A percentile compares a stretch with the other conserved stretches of the same genome.
Conservation (phyloP, 805 yeast species). For the Metschnikowia bowlesiae region DNA sequence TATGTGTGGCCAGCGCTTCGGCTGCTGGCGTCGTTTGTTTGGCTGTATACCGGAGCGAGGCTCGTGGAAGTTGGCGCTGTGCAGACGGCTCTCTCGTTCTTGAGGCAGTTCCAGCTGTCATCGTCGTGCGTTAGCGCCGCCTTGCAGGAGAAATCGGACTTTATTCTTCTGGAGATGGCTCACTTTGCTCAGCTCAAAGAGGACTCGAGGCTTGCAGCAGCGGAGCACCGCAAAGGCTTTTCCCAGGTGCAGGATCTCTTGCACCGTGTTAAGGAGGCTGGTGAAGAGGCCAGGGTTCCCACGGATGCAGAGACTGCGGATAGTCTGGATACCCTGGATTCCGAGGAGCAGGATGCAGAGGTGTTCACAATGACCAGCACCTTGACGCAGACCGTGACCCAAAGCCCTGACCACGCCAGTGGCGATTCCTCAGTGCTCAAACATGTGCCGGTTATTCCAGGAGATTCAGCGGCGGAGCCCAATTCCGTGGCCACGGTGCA, state of each 20-base stretch:
- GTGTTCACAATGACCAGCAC: slow-evolving; percentile 1
- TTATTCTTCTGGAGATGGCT: slow-evolving; percentile 10
- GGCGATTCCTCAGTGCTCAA: neutral
- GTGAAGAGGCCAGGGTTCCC: neutral
- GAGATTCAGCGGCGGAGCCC: no score
- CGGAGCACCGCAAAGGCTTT: slow-evolving; percentile 3
- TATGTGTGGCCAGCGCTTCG: slow-evolving; percentile 3
- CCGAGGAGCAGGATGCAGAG: neutral
- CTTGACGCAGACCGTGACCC: slow-evolving; percentile 9
- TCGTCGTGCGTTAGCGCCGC: slow-evolving; percentile 4
- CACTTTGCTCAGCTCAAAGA: slow-evolving; percentile 5
- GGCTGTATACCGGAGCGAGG: neutral
- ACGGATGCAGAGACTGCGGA: neutral
- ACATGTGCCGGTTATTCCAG: neutral
- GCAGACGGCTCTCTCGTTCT: neutral
- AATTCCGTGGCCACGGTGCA: neutral
- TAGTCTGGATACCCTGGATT: neutral
- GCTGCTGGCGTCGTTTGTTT: neutral
- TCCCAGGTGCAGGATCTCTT: slow-evolving; percentile 7
- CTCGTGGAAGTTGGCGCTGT: neutral
- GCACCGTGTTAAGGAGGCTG: slow-evolving; percentile 5
- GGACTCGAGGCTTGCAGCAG: neutral
- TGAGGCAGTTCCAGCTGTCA: slow-evolving; percentile 7
- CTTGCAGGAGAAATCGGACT: slow-evolving; percentile 14
- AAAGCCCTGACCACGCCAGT: neutral